phyloP scores from a whole-genome alignment of 352 stramenopile genomes.

The Globisporangium lucens region DNA sequence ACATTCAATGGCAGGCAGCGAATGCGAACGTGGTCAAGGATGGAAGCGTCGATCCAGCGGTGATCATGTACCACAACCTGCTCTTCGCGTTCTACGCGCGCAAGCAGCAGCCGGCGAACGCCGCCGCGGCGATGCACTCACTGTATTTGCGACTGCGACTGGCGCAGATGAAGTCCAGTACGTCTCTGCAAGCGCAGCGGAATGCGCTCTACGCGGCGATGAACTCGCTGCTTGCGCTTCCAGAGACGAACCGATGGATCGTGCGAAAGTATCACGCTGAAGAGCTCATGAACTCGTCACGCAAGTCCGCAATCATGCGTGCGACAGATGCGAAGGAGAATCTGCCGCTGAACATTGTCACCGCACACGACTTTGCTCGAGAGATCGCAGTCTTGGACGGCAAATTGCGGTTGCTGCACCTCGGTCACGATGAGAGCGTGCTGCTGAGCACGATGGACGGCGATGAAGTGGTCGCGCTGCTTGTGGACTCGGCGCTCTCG shows the following conservation, averaged over 20 bases:
- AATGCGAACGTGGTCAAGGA: constrained; percentile 53
- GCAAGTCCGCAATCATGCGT: constrained; percentile 10
- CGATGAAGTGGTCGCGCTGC: constrained; percentile 49
- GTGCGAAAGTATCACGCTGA: constrained; percentile 70
- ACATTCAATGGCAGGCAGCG: constrained; percentile 70
- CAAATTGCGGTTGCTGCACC: constrained; percentile 51
- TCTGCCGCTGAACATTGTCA: constrained; percentile 51
- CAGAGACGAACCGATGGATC: constrained; percentile 54
- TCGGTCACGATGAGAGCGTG: constrained; percentile 53
- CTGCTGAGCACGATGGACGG: constrained; percentile 57
- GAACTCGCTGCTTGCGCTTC: constrained; percentile 39
- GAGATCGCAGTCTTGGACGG: constrained; percentile 60
- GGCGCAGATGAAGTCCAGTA: constrained; percentile 31
- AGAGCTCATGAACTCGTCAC: constrained; percentile 30
- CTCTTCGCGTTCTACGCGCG: constrained; percentile 69
- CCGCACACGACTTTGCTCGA: constrained; percentile 52
- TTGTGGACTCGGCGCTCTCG: constrained; percentile 37
- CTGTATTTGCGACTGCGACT: constrained; percentile 51
- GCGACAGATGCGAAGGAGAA: constrained; percentile 4
- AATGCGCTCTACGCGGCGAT: constrained; percentile 53
- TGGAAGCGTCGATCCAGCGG: constrained; percentile 34
- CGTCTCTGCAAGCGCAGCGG: constrained; percentile 50
- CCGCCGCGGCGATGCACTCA: constrained; percentile 54
- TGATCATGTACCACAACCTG: constrained; percentile 61
- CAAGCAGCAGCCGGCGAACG: constrained; percentile 60